These are phyloP conservation scores for Nitzschia putrida DNA, from an alignment of 108 stramenopile genomes.

Conservation along the genomic window DNA sequence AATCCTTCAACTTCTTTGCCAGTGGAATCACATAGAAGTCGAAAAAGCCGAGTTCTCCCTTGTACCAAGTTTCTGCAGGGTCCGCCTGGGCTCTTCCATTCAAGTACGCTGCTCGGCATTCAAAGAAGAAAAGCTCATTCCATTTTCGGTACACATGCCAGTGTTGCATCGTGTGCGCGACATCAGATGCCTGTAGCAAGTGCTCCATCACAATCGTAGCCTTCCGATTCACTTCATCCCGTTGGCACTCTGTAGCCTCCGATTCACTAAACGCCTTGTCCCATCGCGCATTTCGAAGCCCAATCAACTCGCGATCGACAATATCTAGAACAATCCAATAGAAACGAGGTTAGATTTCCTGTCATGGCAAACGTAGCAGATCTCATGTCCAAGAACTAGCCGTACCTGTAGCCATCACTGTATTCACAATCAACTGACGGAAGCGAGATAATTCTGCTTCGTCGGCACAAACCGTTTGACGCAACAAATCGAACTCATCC, in stretches of 20 bases:
- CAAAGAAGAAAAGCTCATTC: constrained; percentile 3
- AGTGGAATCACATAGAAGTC: constrained; percentile 13
- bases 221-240: constrained; percentile 1
- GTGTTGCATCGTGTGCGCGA: constrained; percentile 16
- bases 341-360: too few species aligned
- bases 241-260: neutral
- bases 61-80: constrained; percentile 10
- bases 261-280: neutral
- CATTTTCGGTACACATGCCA: constrained; percentile 10
- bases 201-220: constrained; percentile 19
- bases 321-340: constrained; percentile 37
- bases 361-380: too few species aligned
- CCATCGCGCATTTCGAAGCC: constrained; percentile 29
- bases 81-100: neutral
- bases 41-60: constrained; percentile 11
- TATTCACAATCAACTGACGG: constrained; percentile 44
- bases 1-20: constrained; percentile 15
- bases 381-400: too few species aligned
- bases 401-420: constrained; percentile 39
- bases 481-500: constrained; percentile 28
- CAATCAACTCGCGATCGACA: constrained; percentile 35
- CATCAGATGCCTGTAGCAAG: constrained; percentile 17
- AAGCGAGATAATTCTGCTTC: constrained; percentile 33
- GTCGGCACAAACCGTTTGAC: constrained; percentile 29
- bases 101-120: neutral